Evolutionary conservation across 2,329 filamentous ascomycete genomes (phyloP), one percentile per base, ranked within the genome.

Genomic region (Hymenoscyphus fraxineus): DNA sequence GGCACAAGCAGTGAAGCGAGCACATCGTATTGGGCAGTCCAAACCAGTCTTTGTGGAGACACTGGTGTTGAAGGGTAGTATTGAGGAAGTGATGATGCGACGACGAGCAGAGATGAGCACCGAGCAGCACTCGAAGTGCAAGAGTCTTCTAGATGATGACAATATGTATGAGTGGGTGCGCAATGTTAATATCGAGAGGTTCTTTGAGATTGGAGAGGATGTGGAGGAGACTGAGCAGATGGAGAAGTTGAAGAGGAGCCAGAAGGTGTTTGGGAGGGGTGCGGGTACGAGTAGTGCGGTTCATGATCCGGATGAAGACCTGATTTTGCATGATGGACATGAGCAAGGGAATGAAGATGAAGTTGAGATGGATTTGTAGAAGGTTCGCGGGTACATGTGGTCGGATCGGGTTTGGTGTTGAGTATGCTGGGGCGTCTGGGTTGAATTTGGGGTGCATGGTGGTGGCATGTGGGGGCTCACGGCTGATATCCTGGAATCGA

Each of bases 1-100:
- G 75, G 92, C 91, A 1, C 94, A 98, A 76, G 94, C 94, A 0
- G 92, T 97, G 67, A 96, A 96, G 66, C 88, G 94, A 73, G 92
- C 91, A 0, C 90, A 96, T 69, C 85, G 94, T 13, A 96, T 97
- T 70, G 93, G 92, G 12, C 93, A 97, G 75, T 87, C 80, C 62
- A 88, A 85, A 65, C 85, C 87, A 0, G 93, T 97, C 0, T 86
- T 86, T 9, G 93, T 97, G 0, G 92, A 97, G 78, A 97, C 93
- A 0, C 79, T 97, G 1, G 89, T 97, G 0, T 79, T 97, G 6
- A 85, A 84, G 62, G 87, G 86, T 64, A 96, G 91, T 10, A 85
- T 97, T 10, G 94, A 97, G 73, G 92, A 97, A 75, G 85, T 89
- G 16, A 94, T 98, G 72, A 80, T 96, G 5, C 82, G 88, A 65